Base-by-base conservation (phyloP, 179 eudicot genomes). In the Corrigiola litoralis region DNA sequence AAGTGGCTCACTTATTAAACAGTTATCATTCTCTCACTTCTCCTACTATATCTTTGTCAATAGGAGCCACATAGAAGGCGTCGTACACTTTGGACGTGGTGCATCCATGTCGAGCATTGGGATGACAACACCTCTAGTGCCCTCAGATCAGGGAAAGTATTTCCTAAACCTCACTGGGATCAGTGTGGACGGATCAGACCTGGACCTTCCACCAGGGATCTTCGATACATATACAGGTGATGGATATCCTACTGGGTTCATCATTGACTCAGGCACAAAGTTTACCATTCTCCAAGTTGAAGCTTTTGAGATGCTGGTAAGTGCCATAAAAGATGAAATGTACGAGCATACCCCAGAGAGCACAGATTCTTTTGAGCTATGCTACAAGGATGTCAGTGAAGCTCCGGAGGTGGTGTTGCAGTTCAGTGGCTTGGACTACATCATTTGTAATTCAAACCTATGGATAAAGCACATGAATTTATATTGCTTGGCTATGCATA, bases 171-270 rank as follows among this genome's bases (percentile, higher is more conserved):
- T 52, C 29, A 14, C 16, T 12, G 57, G 57, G 20, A 52, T 52
- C 16, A 52, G 57, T 52, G 57, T 52, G 11, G 57, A 52, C 29
- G 57, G 57, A 8, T 27, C 57, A 14, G 57, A 52, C 36, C 36
- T 52, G 29, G 57, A 52, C 57, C 34, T 52, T 4, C 57, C 57
- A 14, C 3, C 18, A 13, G 57, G 36, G 14, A 24, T 52, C 20
- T 28, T 52, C 27, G 57, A 52, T 20, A 27, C 14, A 18, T 17
- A 48, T 1, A 28, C 2, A 28, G 28, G 10, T 20, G 23, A 48
- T n/a, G n/a, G n/a, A n/a, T n/a, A n/a, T n/a, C n/a, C n/a, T 21
- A 13, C 2, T 28, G 57, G 57, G n/a, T 7, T 52, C 20, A 16
- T 52, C 6, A 52, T 52, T 25, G 57, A 52, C 36, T 52, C 57